Conservation (phyloP, 257 asterid species). For the Solanum corneliomulleri region DNA sequence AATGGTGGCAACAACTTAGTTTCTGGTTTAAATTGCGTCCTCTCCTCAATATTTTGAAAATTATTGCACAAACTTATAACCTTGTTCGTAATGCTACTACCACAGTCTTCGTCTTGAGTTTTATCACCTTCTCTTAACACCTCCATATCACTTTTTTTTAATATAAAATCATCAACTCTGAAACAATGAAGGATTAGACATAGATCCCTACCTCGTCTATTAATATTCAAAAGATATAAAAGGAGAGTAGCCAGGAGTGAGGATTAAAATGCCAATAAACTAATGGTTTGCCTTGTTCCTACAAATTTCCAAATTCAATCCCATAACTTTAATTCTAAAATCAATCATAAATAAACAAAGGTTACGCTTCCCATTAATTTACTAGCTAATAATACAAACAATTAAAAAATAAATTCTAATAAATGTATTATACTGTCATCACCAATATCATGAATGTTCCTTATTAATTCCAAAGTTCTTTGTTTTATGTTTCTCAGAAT, state of each 20-base stretch:
- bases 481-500: too few relatives aligned
- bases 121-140: neutral
- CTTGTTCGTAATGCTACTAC: neutral
- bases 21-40: neutral
- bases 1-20: neutral
- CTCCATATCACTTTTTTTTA: neutral
- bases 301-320: neutral
- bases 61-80: neutral
- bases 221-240: too few relatives aligned
- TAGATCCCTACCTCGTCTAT: neutral
- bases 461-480: too few relatives aligned
- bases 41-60: neutral
- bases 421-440: too few relatives aligned
- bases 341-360: neutral
- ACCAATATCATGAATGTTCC: too few relatives aligned
- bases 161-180: neutral
- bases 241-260: too few relatives aligned
- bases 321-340: neutral
- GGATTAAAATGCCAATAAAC: too few relatives aligned
- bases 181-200: neutral
- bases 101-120: neutral
- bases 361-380: neutral
- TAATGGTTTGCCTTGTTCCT: neutral
- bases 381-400: too few relatives aligned
- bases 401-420: too few relatives aligned